Conservation (phyloP, 2,329 filamentous ascomycete species). For the Ascochyta fabae region DNA sequence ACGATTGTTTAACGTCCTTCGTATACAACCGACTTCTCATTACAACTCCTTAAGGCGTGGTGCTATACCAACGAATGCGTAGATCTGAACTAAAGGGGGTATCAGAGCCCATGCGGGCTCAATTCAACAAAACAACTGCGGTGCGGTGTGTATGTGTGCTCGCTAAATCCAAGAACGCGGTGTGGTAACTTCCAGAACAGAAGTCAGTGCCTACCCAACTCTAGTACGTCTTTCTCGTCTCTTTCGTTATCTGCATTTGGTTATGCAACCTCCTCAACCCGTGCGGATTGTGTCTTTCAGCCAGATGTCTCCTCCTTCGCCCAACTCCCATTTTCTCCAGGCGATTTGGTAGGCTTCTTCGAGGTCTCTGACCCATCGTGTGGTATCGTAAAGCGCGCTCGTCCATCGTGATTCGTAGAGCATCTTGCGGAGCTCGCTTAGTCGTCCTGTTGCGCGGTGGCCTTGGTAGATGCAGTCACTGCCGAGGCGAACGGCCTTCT, state of each 20-base stretch:
- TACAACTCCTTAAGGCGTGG: constrained; percentile 4
- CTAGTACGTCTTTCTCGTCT: neutral
- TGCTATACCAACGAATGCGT: constrained; percentile 4
- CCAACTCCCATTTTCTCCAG: constrained; percentile 86
- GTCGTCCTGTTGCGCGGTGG: constrained; percentile 61
- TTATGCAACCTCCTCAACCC: constrained; percentile 5
- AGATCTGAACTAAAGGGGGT: constrained; percentile 13
- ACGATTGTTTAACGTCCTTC: neutral
- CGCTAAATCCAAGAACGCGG: constrained; percentile 20
- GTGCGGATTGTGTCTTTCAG: constrained; percentile 52
- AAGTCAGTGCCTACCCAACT: neutral
- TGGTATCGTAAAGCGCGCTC: constrained; percentile 89
- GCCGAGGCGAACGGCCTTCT: constrained; percentile 53
- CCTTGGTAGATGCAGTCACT: constrained; percentile 42
- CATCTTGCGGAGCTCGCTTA: constrained; percentile 79
- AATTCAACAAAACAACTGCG: constrained; percentile 12
- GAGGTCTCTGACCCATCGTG: constrained; percentile 86
- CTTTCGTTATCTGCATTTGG: neutral
- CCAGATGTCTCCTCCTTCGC: constrained; percentile 92
- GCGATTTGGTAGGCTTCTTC: constrained; percentile 88
- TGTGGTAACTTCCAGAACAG: constrained; percentile 4
- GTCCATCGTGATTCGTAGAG: constrained; percentile 84
- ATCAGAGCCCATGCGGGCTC: constrained; percentile 14
- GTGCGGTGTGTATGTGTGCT: constrained; percentile 14
- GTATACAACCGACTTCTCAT: constrained; percentile 4